phyloP scores from a whole-genome alignment of 202 grass and related monocot species.

The Eragrostis tef region DNA sequence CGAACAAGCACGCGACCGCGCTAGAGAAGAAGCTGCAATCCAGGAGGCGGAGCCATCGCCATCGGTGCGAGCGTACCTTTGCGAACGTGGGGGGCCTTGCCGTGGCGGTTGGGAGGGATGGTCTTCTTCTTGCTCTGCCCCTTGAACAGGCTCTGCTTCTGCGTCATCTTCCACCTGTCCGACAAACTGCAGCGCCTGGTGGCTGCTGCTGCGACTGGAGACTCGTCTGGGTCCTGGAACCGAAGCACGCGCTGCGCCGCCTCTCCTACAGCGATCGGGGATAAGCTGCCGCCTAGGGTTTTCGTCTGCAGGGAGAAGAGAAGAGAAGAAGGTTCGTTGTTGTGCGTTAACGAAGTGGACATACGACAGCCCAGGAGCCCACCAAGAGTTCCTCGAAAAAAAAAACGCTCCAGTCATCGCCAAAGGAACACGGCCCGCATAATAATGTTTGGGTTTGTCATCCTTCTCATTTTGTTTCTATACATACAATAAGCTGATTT shows the following conservation, averaged over 20 bases:
- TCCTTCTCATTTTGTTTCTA: too few relatives aligned
- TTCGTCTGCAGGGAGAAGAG: background rate
- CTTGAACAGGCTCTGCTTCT: conserved; percentile 91
- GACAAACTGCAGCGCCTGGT: background rate
- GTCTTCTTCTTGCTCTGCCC: conserved; percentile 76
- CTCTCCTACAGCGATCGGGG: conserved; percentile 18
- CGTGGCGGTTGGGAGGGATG: conserved; percentile 81
- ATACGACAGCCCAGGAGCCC: background rate
- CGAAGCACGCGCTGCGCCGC: background rate
- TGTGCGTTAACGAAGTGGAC: background rate
- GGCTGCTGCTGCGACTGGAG: background rate
- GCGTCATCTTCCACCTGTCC: conserved; percentile 67
- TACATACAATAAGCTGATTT: too few relatives aligned
- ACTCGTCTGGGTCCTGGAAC: background rate
- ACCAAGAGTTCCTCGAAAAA: background rate
- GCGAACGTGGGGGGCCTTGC: conserved; percentile 64
- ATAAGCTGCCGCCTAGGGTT: conserved; percentile 50
- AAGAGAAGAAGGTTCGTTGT: background rate
- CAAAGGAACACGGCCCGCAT: too few relatives aligned
- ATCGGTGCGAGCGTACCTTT: conserved; percentile 58
- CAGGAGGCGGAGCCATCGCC: background rate
- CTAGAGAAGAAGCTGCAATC: background rate
- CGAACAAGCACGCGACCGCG: background rate
- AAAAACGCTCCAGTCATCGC: too few relatives aligned
- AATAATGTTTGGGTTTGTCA: too few relatives aligned